Evolutionary conservation across 2,329 filamentous ascomycete species (phyloP), one percentile per base, ranked within the genome.

Genomic region (Boeremia exigua): DNA sequence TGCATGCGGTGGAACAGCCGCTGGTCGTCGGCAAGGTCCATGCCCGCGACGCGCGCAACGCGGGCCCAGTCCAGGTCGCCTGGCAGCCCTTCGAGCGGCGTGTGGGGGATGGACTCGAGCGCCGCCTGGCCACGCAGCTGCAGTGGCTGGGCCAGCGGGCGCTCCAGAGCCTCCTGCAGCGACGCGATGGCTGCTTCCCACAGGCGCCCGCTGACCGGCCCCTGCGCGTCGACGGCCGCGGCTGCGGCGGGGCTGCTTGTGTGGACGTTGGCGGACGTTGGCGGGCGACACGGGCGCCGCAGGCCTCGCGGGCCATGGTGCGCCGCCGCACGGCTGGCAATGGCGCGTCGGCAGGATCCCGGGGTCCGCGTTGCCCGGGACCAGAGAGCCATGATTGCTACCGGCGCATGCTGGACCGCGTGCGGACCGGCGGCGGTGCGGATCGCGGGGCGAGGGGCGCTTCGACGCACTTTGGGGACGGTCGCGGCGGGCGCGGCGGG

Each of bases 351-450:
- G 77, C 86, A 89, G 66, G 83, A 81, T 61, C 74, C 75, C 75
- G 83, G 84, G 77, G 81, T 82, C 81, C 84, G 84, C 67, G 83
- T 81, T 77, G 85, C 84, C 78, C 86, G 84, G 75, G 85, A 86
- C 86, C 87, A 88, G 64, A 91, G 73, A 61, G 82, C 81, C 76
- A 85, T 85, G 89, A 92, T 92, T 69, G 73, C 74, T 75, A 72
- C 62, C 72, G 67, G 63, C 48, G 60, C 73, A 76, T 75, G 63
- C 62, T 74, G 66, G 52, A 59, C 56, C 47, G 52, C 9, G 46
- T 47, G 57, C 48, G 37, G 58, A 61, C 59, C 54, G 55, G 65
- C 61, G 56, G 59, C 30, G 51, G 58, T 61, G 59, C 62, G 59
- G 43, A 54, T 58, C 60, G 57, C 56, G 48, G 49, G 46, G 39